A percentile compares a stretch with the other conserved stretches of the same genome.
Evolutionary conservation across 169 alveolate genomes (phyloP).

Genomic region (Plasmodium adleri): DNA sequence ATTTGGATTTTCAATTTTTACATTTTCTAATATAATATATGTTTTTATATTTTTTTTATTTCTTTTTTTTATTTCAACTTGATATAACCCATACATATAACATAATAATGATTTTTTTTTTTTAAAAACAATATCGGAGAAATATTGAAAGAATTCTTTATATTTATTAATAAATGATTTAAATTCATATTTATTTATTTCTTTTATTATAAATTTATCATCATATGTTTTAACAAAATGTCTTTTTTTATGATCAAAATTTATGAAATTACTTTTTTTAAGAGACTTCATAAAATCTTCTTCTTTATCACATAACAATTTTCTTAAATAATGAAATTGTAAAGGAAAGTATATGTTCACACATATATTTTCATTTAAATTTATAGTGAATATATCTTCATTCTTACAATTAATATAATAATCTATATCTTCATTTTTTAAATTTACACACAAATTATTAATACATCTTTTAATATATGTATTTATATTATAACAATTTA

Average conservation of each 20-base stretch:
- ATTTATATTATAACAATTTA: slow-evolving; percentile 4
- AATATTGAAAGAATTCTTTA: slow-evolving; percentile 71
- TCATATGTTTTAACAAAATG: slow-evolving; percentile 68
- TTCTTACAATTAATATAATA: slow-evolving; percentile 43
- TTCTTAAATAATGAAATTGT: slow-evolving; percentile 68
- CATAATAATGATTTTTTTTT: slow-evolving; percentile 45
- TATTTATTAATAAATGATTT: slow-evolving; percentile 62
- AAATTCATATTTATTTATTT: slow-evolving; percentile 67
- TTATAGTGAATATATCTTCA: slow-evolving; percentile 10
- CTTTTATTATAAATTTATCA: slow-evolving; percentile 58
- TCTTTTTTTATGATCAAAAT: slow-evolving; percentile 59
- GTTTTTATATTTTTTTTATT: slow-evolving; percentile 45
- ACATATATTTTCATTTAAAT: slow-evolving; percentile 22
- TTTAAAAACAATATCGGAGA: slow-evolving; percentile 48
- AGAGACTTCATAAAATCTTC: slow-evolving; percentile 42
- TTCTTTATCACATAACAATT: slow-evolving; percentile 39
- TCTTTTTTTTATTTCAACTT: slow-evolving; percentile 51
- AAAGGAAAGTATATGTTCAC: slow-evolving; percentile 65
- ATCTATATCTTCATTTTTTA: slow-evolving; percentile 2
- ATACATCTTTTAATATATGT: slow-evolving; percentile 33
- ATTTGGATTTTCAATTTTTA: slow-evolving; percentile 34
- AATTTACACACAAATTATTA: slow-evolving; percentile 5
- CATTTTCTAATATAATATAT: slow-evolving; percentile 66
- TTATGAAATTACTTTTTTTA: slow-evolving; percentile 65
- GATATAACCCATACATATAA: slow-evolving; percentile 57